Base-by-base conservation (phyloP, 352 stramenopile genomes). In the Lagenidium giganteum region DNA sequence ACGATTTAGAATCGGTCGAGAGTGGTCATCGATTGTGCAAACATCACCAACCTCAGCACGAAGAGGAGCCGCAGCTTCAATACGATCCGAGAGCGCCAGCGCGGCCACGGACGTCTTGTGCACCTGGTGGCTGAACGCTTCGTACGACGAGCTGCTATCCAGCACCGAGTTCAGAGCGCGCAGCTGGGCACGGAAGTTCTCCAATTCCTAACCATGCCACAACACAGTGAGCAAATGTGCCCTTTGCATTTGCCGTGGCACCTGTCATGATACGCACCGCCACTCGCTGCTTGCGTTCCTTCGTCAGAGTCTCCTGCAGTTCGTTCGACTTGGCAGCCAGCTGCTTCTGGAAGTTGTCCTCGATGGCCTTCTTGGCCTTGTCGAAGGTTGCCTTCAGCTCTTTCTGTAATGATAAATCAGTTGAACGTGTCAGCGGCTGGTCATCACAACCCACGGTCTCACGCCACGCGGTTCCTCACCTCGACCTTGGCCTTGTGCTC, bases 61-160 rank as follows among this genome's bases (percentile, higher is more conserved):
- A 22, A 93, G 62, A 16, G 80, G 77, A 18, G 66, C 67, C 6
- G 77, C 77, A 18, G 77, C 80, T 56, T 93, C 80, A 42, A 90
- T 83, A 29, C 80, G 80, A 57, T 90, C 74, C 42, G 77, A 90
- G 18, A 93, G 54, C 34, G 75, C 77, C 14, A 93, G 32, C 18
- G 77, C 80, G 1, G 80, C 80, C 47, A 93, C 78, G 25, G 77
- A 93, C 9, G 76, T 69, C 59, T 90, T 87, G 70, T 93, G 80
- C 5, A 90, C 72, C 34, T 87, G 73, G 62, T 90, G 77, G 60
- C 77, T 93, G 50, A 93, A 88, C 14, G 77, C 70, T 47, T 93
- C 75, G 57, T 93, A 90, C 30, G 76, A 85, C 26, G 70, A 90
- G 9, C 75, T 86, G 42, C 64, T 74, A 42, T 88, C 73, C 26